Conservation (phyloP, 1,284 basidiomycete genomes). For the Exobasidium rhododendri region DNA sequence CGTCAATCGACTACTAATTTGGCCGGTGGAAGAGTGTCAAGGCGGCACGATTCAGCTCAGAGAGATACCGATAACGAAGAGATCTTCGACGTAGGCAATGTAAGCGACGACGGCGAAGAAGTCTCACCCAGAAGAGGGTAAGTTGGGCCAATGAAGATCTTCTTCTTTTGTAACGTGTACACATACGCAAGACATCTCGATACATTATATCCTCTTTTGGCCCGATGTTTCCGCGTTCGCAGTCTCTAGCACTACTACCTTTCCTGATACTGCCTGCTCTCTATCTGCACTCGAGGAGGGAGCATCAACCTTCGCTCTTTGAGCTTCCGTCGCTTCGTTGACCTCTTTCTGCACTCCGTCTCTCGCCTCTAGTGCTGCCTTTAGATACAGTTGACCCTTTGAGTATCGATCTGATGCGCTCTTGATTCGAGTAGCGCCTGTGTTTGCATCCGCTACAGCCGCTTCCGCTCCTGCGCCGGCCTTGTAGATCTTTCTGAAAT, state of each 20-base stretch:
- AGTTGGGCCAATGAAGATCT: too few species aligned
- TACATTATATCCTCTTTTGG: too few species aligned
- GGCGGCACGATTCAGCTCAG: neutral
- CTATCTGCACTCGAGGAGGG: too few species aligned
- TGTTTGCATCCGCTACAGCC: slow-evolving; percentile 14
- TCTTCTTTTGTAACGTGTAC: too few species aligned
- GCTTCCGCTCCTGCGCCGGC: slow-evolving; percentile 14
- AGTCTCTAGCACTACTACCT: too few species aligned
- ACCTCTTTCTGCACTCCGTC: neutral
- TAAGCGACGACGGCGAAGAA: slow-evolving; percentile 35
- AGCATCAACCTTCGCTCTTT: too few species aligned
- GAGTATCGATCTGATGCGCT: slow-evolving; percentile 29
- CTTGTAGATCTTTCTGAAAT: slow-evolving; percentile 9
- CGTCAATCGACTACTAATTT: slow-evolving; percentile 5
- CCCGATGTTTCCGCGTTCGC: too few species aligned
- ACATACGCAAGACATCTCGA: too few species aligned
- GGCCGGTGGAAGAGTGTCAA: neutral
- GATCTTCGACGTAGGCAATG: slow-evolving; percentile 60
- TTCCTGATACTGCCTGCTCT: too few species aligned
- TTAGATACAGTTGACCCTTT: slow-evolving; percentile 28
- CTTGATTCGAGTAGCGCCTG: slow-evolving; percentile 13
- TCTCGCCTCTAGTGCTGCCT: slow-evolving; percentile 30
- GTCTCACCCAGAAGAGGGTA: neutral
- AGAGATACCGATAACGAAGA: slow-evolving; percentile 31
- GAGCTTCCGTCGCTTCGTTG: too few species aligned